Conservation (phyloP, 768 basidiomycete genomes). For the Baorangia bicolor region DNA sequence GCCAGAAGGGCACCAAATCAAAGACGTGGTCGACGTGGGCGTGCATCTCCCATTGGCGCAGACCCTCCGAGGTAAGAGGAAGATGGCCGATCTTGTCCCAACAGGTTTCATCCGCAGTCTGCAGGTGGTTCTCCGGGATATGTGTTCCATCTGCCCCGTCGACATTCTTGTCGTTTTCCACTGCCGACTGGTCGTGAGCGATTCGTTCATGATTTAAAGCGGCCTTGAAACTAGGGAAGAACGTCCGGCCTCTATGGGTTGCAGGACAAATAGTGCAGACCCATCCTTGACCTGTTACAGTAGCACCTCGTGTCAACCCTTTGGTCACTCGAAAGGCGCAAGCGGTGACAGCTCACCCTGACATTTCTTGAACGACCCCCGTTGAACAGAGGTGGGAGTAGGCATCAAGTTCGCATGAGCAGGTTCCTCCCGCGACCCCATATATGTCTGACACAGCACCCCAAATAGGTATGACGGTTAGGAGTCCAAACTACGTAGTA, state of each 20-base stretch:
- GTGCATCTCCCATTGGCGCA: constrained; percentile 30
- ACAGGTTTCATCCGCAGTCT: constrained; percentile 21
- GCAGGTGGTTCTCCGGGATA: constrained; percentile 6
- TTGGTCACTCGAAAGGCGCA: not conserved
- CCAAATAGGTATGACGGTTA: constrained; percentile 2
- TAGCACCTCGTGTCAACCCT: constrained; percentile 1
- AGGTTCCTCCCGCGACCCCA: constrained; percentile 11
- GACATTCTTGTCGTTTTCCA: not conserved
- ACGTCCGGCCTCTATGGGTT: constrained; percentile 15
- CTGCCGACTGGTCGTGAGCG: constrained; percentile 18
- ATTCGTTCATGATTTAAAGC: constrained; percentile 35
- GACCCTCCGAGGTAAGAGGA: constrained; percentile 30
- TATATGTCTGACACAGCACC: constrained; percentile 21
- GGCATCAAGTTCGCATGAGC: constrained; percentile 20
- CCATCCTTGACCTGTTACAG: constrained; percentile 33
- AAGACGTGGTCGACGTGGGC: constrained; percentile 45
- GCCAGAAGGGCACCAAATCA: constrained; percentile 57
- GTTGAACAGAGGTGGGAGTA: constrained; percentile 21
- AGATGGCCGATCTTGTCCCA: constrained; percentile 31
- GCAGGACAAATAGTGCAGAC: constrained; percentile 35
- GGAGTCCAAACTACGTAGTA: constrained; percentile 6
- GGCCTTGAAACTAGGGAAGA: constrained; percentile 26
- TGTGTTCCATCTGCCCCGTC: not conserved
- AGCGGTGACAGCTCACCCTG: constrained; percentile 15
- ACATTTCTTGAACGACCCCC: constrained; percentile 18